These are phyloP conservation scores for Westerdykella ornata DNA, from an alignment of 2,329 filamentous ascomycete species.

Conservation along the genomic window DNA sequence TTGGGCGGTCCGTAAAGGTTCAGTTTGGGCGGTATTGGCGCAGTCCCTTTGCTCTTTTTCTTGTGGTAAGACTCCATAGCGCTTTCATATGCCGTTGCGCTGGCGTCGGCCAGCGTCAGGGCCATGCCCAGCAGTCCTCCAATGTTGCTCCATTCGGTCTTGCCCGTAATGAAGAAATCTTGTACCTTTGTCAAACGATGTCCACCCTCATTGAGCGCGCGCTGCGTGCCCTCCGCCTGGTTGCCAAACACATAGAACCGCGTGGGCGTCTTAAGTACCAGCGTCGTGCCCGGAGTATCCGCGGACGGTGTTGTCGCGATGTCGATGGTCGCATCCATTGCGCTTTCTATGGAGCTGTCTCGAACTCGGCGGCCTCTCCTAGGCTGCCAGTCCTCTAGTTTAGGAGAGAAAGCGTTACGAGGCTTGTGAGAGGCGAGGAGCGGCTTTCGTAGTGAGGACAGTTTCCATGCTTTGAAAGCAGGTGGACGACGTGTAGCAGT, in stretches of 20 bases:
- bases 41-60: slow-evolving; percentile 11
- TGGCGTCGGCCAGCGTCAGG: slow-evolving; percentile 69
- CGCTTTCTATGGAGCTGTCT: background rate
- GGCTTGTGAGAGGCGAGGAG: too few relatives aligned
- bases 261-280: slow-evolving; percentile 73
- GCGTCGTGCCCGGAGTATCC: slow-evolving; percentile 73
- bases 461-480: too few relatives aligned
- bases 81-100: slow-evolving; percentile 44
- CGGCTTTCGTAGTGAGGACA: too few relatives aligned
- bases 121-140: slow-evolving; percentile 83
- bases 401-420: too few relatives aligned
- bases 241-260: slow-evolving; percentile 82
- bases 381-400: too few relatives aligned
- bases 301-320: slow-evolving; percentile 75
- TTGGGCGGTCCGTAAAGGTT: slow-evolving; percentile 76
- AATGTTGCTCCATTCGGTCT: slow-evolving; percentile 64
- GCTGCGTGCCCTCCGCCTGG: slow-evolving; percentile 76
- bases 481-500: too few relatives aligned
- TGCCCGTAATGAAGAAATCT: slow-evolving; percentile 78
- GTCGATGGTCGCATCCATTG: slow-evolving; percentile 69
- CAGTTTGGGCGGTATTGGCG: slow-evolving; percentile 23
- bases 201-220: slow-evolving; percentile 63
- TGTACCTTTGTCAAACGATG: slow-evolving; percentile 58
- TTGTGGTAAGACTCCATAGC: slow-evolving; percentile 35
- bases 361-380: too few relatives aligned